A percentile compares a stretch with the other conserved stretches of the same genome.
Conservation (phyloP, 768 basidiomycete species). For the Boletus sp. region DNA sequence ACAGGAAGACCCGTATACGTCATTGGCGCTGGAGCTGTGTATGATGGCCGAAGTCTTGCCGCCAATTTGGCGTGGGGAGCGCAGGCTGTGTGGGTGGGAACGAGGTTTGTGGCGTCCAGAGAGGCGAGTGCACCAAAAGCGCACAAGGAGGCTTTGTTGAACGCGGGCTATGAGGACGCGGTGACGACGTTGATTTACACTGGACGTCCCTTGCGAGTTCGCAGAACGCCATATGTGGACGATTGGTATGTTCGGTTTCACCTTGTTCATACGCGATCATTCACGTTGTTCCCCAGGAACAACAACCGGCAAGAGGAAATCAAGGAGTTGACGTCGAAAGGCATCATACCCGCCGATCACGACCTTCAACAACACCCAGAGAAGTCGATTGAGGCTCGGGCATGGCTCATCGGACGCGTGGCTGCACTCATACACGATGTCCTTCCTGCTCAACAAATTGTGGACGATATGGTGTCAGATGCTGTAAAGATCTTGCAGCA, state of each 20-base stretch:
- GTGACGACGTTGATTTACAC: conserved; percentile 86
- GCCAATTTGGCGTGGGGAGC: conserved; percentile 90
- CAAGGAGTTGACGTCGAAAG: conserved; percentile 74
- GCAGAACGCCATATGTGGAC: conserved; percentile 79
- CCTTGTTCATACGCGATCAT: background rate
- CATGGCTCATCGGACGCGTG: conserved; percentile 86
- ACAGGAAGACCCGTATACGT: conserved; percentile 85
- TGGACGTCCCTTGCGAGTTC: conserved; percentile 83
- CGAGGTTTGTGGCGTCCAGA: conserved; percentile 77
- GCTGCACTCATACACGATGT: conserved; percentile 71
- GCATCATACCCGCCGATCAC: conserved; percentile 70
- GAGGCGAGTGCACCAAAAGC: conserved; percentile 81
- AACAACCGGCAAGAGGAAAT: conserved; percentile 78
- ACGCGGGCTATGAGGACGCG: conserved; percentile 73
- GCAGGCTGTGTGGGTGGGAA: conserved; percentile 86
- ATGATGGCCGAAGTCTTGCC: conserved; percentile 82
- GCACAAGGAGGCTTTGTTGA: conserved; percentile 77
- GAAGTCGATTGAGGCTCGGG: conserved; percentile 58
- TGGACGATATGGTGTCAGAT: conserved; percentile 73
- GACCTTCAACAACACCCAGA: conserved; percentile 82
- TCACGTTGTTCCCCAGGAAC: conserved; percentile 47
- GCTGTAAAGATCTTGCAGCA: conserved; percentile 47
- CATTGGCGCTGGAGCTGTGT: conserved; percentile 88
- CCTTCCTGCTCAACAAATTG: conserved; percentile 76
- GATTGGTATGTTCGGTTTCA: conserved; percentile 57